phyloP scores from a whole-genome alignment of 352 stramenopile genomes.

The Pythium angustatum region DNA sequence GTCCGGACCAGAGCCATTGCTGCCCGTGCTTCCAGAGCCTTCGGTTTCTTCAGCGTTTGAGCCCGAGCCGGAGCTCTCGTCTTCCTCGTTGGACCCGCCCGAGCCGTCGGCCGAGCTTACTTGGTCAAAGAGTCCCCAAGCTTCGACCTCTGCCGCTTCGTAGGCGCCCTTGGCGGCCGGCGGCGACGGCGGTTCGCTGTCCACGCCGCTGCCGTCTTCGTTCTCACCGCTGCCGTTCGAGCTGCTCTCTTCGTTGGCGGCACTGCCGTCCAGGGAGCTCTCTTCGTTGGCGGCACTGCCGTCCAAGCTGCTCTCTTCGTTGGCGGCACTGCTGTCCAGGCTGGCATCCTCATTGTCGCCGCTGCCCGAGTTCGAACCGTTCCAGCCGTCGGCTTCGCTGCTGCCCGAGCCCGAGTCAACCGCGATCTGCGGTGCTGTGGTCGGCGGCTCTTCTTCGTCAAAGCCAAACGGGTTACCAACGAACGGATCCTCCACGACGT shows the following conservation, averaged over 20 bases:
- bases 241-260: not conserved
- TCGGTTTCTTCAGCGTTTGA: not conserved
- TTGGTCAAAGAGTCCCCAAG: not conserved
- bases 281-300: not conserved
- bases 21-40: not conserved
- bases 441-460: not conserved
- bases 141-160: not conserved
- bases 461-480: not conserved
- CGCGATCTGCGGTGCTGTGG: not conserved
- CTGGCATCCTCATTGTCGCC: constrained; percentile 3
- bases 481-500: not conserved
- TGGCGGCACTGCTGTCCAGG: not conserved
- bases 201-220: not conserved
- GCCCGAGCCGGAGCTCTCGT: not conserved
- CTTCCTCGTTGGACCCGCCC: not conserved
- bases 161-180: not conserved
- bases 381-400: not conserved
- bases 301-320: not conserved
- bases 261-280: not conserved
- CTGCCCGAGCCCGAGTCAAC: constrained; percentile 11
- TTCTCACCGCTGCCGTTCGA: not conserved
- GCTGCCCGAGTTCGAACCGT: not conserved
- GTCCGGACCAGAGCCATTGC: not conserved
- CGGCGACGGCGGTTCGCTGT: not conserved
- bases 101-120: not conserved